phyloP scores from a whole-genome alignment of 1,284 basidiomycete genomes.

The Papiliotrema laurentii region DNA sequence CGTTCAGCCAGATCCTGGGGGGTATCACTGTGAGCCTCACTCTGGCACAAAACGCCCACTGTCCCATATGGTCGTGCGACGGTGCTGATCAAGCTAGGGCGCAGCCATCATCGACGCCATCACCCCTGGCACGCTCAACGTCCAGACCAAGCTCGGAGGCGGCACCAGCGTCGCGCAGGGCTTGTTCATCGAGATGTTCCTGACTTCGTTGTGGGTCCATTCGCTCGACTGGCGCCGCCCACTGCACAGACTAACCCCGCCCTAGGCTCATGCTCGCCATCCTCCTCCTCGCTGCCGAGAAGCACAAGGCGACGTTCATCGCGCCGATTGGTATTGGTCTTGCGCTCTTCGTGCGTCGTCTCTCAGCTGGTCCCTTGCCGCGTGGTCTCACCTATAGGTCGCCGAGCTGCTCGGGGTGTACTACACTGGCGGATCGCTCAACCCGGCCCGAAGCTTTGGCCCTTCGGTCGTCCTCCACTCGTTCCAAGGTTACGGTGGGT shows the following conservation, averaged over 20 bases:
- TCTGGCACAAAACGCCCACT: no score
- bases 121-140: slow-evolving; percentile 41
- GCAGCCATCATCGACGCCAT: slow-evolving; percentile 47
- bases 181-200: slow-evolving; percentile 50
- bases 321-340: slow-evolving; percentile 54
- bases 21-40: slow-evolving; percentile 47
- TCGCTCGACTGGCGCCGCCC: neutral
- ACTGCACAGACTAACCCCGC: neutral
- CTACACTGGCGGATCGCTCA: slow-evolving; percentile 48
- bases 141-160: slow-evolving; percentile 44
- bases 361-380: neutral
- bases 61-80: neutral
- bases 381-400: slow-evolving; percentile 11
- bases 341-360: slow-evolving; percentile 43
- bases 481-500: slow-evolving; percentile 35
- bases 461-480: slow-evolving; percentile 39
- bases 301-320: slow-evolving; percentile 52
- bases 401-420: slow-evolving; percentile 50
- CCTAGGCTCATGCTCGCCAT: slow-evolving; percentile 44
- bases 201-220: slow-evolving; percentile 43
- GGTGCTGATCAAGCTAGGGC: slow-evolving; percentile 14
- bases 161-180: slow-evolving; percentile 36
- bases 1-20: slow-evolving; percentile 48
- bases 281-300: slow-evolving; percentile 52
- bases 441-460: slow-evolving; percentile 47